Conservation (phyloP, 2,329 filamentous ascomycete genomes). For the Beauveria pseudobassiana region DNA sequence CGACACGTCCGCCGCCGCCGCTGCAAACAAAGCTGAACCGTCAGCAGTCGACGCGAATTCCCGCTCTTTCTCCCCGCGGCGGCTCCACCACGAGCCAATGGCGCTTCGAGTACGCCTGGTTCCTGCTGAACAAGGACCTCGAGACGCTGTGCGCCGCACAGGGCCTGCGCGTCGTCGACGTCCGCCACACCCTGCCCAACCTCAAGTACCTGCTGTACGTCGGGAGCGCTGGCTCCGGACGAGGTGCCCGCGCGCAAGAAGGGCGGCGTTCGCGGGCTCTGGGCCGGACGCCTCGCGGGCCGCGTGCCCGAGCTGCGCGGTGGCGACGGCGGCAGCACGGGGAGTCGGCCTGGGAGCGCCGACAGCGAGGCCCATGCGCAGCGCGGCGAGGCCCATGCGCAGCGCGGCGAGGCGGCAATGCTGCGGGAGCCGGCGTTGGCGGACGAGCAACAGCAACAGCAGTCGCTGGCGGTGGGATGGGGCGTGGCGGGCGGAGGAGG, state of each 20-base stretch:
- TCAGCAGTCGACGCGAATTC: conserved; percentile 53
- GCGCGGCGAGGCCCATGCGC: conserved; percentile 38
- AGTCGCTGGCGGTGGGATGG: conserved; percentile 10
- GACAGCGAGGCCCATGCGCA: conserved; percentile 35
- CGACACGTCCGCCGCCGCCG: conserved; percentile 11
- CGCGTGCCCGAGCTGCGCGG: conserved; percentile 15
- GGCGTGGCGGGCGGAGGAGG: not conserved
- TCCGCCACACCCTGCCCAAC: conserved; percentile 87
- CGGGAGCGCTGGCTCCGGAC: conserved; percentile 67
- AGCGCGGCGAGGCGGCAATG: conserved; percentile 30
- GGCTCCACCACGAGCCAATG: conserved; percentile 66
- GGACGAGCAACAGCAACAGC: conserved; percentile 15
- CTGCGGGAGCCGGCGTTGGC: conserved; percentile 29
- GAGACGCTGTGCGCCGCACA: conserved; percentile 60
- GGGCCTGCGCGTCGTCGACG: conserved; percentile 75
- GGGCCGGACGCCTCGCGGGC: conserved; percentile 40
- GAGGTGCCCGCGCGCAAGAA: conserved; percentile 54
- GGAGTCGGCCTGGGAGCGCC: conserved; percentile 35
- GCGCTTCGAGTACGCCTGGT: conserved; percentile 93
- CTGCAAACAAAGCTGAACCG: not conserved
- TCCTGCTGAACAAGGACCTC: conserved; percentile 93
- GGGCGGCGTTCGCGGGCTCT: conserved; percentile 53
- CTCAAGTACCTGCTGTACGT: conserved; percentile 89
- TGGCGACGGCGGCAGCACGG: conserved; percentile 32
- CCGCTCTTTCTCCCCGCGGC: conserved; percentile 63